Conservation (phyloP, 306 rosid species). For the Dryas alaskensis region DNA sequence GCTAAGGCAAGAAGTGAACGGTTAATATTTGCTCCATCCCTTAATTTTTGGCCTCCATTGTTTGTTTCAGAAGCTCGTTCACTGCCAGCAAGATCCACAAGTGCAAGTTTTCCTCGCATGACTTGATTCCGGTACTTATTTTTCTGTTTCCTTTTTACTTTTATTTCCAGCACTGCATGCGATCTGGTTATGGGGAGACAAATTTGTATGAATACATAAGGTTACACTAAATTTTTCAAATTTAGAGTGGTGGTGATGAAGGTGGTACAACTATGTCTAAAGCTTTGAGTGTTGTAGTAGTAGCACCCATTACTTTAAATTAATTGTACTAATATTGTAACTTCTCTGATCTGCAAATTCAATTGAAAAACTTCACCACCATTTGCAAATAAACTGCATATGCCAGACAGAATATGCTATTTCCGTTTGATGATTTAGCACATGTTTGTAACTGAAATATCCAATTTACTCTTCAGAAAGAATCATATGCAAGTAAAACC, state of each 20-base stretch:
- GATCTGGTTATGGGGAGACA: slow-evolving; percentile 37
- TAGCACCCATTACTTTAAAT: background rate
- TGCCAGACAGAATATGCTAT: background rate
- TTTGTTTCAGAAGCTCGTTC: slow-evolving; percentile 62
- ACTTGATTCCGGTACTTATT: slow-evolving; percentile 56
- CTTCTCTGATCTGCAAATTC: background rate
- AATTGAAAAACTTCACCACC: background rate
- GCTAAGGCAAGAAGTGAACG: slow-evolving; percentile 70
- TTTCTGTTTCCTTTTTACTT: slow-evolving; percentile 53
- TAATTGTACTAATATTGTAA: no score
- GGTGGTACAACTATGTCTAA: background rate
- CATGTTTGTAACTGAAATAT: background rate
- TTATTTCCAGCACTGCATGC: slow-evolving; percentile 64
- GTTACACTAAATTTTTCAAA: background rate
- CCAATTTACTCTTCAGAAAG: background rate
- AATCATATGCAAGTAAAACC: background rate
- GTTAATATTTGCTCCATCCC: slow-evolving; percentile 70
- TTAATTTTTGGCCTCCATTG: slow-evolving; percentile 52
- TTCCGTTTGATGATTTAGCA: background rate
- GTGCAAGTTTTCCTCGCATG: slow-evolving; percentile 60
- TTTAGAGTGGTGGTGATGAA: background rate
- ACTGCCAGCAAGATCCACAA: slow-evolving; percentile 68
- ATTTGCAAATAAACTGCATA: background rate
- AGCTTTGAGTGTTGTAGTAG: background rate
- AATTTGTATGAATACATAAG: background rate